A percentile compares a stretch with the other conserved stretches of the same genome.
Evolutionary conservation across 345 rosid genomes (phyloP).

Genomic region (Linum tenue): DNA sequence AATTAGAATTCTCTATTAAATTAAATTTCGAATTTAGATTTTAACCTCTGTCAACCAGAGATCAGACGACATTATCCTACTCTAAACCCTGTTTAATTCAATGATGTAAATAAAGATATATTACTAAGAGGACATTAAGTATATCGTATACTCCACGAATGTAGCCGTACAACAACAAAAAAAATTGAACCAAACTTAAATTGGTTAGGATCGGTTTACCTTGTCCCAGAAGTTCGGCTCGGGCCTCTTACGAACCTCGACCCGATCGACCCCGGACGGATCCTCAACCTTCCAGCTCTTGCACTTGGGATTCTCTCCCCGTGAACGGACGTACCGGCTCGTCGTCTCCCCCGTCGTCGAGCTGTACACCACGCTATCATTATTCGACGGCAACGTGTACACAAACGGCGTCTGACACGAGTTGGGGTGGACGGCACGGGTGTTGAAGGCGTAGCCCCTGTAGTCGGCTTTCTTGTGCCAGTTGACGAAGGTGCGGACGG

Average conservation of each 20-base stretch:
- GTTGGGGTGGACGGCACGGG: conserved; percentile 31
- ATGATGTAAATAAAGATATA: too few species aligned
- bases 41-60: too few species aligned
- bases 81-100: too few species aligned
- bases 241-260: conserved; percentile 36
- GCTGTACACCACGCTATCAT: conserved; percentile 20
- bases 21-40: too few species aligned
- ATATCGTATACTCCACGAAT: too few species aligned
- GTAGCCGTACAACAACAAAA: too few species aligned
- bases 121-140: too few species aligned
- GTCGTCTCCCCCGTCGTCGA: conserved; percentile 21
- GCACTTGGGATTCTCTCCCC: conserved; percentile 25
- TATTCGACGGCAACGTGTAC: conserved; percentile 20
- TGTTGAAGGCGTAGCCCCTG: conserved; percentile 38
- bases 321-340: conserved; percentile 31
- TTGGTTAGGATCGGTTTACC: conserved; percentile 17
- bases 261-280: conserved; percentile 24
- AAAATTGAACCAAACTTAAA: too few species aligned
- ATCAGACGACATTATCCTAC: too few species aligned
- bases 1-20: too few species aligned
- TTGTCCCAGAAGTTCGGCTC: conserved; percentile 43
- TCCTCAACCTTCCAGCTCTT: conserved; percentile 31
- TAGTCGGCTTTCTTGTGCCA: conserved; percentile 41
- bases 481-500: conserved; percentile 46
- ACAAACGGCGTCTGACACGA: conserved; percentile 47